Evolutionary conservation across 345 rosid genomes (phyloP).

Genomic region (Citrus australasica): DNA sequence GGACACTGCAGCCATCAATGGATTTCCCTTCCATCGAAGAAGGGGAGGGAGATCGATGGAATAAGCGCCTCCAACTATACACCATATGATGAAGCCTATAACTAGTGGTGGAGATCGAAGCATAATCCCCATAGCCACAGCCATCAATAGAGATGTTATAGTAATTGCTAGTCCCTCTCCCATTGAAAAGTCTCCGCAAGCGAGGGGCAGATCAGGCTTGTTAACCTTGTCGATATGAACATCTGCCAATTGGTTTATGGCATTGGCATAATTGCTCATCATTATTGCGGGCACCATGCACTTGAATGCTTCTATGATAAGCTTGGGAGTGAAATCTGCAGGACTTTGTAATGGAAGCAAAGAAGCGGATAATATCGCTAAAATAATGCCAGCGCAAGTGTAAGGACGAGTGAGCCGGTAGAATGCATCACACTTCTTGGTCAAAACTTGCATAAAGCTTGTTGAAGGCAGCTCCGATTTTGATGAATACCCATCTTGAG

Average conservation of each 20-base stretch:
- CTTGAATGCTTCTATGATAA: slow-evolving; percentile 21
- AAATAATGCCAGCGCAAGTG: slow-evolving; percentile 20
- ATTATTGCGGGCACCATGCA: not conserved
- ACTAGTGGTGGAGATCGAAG: not conserved
- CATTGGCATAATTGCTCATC: not conserved
- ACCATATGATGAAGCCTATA: not conserved
- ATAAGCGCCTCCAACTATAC: not conserved
- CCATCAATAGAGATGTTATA: not conserved
- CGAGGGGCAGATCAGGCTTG: not conserved
- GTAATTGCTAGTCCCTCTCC: not conserved
- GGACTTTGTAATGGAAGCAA: slow-evolving; percentile 21
- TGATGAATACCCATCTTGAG: not conserved
- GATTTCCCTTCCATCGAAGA: not conserved
- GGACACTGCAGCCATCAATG: not conserved
- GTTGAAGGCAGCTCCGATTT: not conserved
- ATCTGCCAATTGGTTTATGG: not conserved
- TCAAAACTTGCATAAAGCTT: not conserved
- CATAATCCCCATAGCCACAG: not conserved
- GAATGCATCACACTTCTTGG: not conserved
- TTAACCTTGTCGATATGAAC: not conserved
- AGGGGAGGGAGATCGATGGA: not conserved
- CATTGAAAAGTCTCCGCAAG: not conserved
- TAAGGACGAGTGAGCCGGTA: slow-evolving; percentile 27
- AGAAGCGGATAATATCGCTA: slow-evolving; percentile 27
- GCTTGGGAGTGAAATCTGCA: slow-evolving; percentile 21